Conservation (phyloP, 257 asterid genomes). For the Catharanthus roseus region DNA sequence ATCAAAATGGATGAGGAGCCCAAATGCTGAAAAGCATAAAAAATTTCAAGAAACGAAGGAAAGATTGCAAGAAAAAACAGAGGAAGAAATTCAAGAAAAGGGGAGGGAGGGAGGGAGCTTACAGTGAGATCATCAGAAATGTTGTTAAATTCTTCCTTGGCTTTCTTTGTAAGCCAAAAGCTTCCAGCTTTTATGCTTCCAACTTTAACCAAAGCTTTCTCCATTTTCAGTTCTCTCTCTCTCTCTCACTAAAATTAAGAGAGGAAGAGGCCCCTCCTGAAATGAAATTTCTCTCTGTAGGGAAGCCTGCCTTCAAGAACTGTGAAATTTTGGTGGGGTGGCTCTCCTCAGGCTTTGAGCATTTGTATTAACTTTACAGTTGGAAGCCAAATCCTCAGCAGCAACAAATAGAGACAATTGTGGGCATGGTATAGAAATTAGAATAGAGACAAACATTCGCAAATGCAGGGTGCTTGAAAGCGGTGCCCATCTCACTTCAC, state of each 20-base stretch:
- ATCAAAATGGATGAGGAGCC: not conserved
- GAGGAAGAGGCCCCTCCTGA: not conserved
- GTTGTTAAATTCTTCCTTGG: constrained; percentile 79
- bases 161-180: constrained; percentile 85
- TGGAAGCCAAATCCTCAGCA: constrained; percentile 9
- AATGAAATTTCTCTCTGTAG: not conserved
- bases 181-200: constrained; percentile 78
- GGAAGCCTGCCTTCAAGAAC: constrained; percentile 3
- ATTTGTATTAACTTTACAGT: not conserved
- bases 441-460: not conserved
- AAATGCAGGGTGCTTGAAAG: not conserved
- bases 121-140: constrained; percentile 79
- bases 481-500: constrained; percentile 7
- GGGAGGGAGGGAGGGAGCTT: constrained; percentile 13
- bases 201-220: constrained; percentile 72
- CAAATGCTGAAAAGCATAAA: not conserved
- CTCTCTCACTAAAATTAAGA: not conserved
- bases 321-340: constrained; percentile 1
- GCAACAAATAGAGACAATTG: too few species aligned
- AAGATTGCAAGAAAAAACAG: too few species aligned
- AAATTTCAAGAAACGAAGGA: not conserved
- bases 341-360: not conserved
- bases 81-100: not conserved
- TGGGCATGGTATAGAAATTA: too few species aligned
- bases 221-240: constrained; percentile 43